Evolutionary conservation across 2,329 filamentous ascomycete species (phyloP).

Genomic region (Xylariomycetidae sp.): DNA sequence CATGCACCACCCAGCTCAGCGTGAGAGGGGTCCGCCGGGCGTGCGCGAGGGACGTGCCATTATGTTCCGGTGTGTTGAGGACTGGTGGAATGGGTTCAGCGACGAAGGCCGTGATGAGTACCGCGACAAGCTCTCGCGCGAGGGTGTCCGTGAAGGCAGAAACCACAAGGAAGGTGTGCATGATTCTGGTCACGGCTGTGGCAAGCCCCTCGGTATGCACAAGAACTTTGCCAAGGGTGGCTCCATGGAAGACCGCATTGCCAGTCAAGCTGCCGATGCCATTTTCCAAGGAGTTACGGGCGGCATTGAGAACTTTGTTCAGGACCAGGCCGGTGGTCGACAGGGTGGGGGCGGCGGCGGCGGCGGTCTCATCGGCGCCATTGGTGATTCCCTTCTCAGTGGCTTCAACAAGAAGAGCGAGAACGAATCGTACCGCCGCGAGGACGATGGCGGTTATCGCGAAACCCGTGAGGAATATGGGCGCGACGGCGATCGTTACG

Average conservation of each 20-base stretch:
- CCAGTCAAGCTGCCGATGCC: constrained; percentile 47
- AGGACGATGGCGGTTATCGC: constrained; percentile 54
- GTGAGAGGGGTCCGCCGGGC: constrained; percentile 62
- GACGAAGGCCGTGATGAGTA: constrained; percentile 60
- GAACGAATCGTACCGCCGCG: constrained; percentile 48
- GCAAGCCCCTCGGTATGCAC: constrained; percentile 70
- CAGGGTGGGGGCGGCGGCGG: constrained; percentile 25
- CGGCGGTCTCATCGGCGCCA: constrained; percentile 63
- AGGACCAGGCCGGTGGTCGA: constrained; percentile 16
- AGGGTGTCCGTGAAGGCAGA: constrained; percentile 67
- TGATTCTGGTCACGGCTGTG: constrained; percentile 79
- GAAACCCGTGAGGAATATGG: constrained; percentile 58
- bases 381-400: constrained; percentile 62
- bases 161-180: constrained; percentile 85
- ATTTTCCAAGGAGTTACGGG: constrained; percentile 54
- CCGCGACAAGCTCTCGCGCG: constrained; percentile 67
- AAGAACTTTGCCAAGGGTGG: constrained; percentile 51
- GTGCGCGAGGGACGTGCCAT: constrained; percentile 63
- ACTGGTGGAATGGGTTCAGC: constrained; percentile 73
- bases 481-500: constrained; percentile 50
- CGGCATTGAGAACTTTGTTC: constrained; percentile 40
- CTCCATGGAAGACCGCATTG: constrained; percentile 50
- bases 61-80: constrained; percentile 74
- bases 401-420: constrained; percentile 51
- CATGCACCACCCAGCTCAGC: constrained; percentile 82